These are phyloP conservation scores for Dendrostoma leiphaemia DNA, from an alignment of 2,329 filamentous ascomycete species.

Conservation along the genomic window DNA sequence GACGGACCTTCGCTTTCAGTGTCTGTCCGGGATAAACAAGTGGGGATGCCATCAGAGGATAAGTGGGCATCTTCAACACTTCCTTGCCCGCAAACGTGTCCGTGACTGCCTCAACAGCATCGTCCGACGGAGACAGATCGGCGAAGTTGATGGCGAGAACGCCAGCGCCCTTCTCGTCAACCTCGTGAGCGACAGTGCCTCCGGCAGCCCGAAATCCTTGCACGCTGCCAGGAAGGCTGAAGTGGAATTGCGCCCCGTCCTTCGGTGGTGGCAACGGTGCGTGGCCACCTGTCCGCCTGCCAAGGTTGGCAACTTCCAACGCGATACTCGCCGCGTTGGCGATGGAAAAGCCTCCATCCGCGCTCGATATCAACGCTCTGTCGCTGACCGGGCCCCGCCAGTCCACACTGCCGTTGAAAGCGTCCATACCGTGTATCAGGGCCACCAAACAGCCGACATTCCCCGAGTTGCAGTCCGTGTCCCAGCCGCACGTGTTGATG, in stretches of 20 bases:
- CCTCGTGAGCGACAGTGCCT: neutral
- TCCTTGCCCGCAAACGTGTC: slow-evolving; percentile 27
- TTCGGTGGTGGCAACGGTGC: slow-evolving; percentile 25
- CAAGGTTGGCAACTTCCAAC: slow-evolving; percentile 28
- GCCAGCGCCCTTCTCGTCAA: neutral
- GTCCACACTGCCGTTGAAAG: slow-evolving; percentile 27
- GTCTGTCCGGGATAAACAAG: slow-evolving; percentile 29
- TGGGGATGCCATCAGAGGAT: slow-evolving; percentile 27
- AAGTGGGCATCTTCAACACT: slow-evolving; percentile 20
- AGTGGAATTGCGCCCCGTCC: slow-evolving; percentile 35
- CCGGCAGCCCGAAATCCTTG: slow-evolving; percentile 29
- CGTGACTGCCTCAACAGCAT: slow-evolving; percentile 22
- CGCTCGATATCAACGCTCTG: slow-evolving; percentile 33
- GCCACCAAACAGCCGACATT: slow-evolving; percentile 35
- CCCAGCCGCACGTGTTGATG: slow-evolving; percentile 35
- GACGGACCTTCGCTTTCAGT: slow-evolving; percentile 19
- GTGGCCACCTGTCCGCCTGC: slow-evolving; percentile 24
- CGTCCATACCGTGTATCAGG: slow-evolving; percentile 32
- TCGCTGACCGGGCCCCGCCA: slow-evolving; percentile 35
- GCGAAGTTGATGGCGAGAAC: slow-evolving; percentile 8
- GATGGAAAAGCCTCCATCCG: slow-evolving; percentile 34
- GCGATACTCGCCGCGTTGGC: slow-evolving; percentile 34
- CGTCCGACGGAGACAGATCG: neutral
- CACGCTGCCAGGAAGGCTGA: slow-evolving; percentile 33
- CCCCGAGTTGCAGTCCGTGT: slow-evolving; percentile 38